These are phyloP conservation scores for Cryptococcus hybrid DNA, from an alignment of 1,284 basidiomycete genomes.

Conservation along the genomic window DNA sequence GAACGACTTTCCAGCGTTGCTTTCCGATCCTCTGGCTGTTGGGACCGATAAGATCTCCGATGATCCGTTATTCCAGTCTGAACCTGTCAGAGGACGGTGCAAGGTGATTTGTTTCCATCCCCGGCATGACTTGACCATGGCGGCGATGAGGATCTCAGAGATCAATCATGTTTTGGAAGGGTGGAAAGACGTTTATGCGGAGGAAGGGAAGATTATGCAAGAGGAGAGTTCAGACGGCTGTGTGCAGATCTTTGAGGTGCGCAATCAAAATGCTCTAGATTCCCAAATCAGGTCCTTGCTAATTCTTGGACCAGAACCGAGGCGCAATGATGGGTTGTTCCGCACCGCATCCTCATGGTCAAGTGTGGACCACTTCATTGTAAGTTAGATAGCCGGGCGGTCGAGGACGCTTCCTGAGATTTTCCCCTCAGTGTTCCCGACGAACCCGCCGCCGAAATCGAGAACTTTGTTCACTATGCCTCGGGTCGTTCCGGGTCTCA, in stretches of 20 bases:
- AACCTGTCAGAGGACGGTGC: constrained; percentile 78
- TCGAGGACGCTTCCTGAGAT: too few relatives aligned
- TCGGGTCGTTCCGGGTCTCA: too few relatives aligned
- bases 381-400: too few relatives aligned
- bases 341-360: constrained; percentile 94
- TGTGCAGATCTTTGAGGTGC: constrained; percentile 85
- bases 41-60: constrained; percentile 43
- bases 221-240: constrained; percentile 59
- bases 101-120: constrained; percentile 91
- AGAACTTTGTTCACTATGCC: too few relatives aligned
- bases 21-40: constrained; percentile 54
- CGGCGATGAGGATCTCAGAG: constrained; percentile 63
- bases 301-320: constrained; percentile 68
- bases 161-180: constrained; percentile 69
- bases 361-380: neutral
- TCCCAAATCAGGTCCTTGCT: neutral
- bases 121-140: constrained; percentile 84
- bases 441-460: too few relatives aligned
- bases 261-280: constrained; percentile 8
- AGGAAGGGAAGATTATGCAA: constrained; percentile 54
- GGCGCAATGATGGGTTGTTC: constrained; percentile 95
- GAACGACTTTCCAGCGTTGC: constrained; percentile 80
- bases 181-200: constrained; percentile 70
- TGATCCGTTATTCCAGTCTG: constrained; percentile 65
- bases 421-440: too few relatives aligned